These are phyloP conservation scores for Cyphellophora europaea DNA, from an alignment of 2,329 filamentous ascomycete genomes.

Conservation along the genomic window DNA sequence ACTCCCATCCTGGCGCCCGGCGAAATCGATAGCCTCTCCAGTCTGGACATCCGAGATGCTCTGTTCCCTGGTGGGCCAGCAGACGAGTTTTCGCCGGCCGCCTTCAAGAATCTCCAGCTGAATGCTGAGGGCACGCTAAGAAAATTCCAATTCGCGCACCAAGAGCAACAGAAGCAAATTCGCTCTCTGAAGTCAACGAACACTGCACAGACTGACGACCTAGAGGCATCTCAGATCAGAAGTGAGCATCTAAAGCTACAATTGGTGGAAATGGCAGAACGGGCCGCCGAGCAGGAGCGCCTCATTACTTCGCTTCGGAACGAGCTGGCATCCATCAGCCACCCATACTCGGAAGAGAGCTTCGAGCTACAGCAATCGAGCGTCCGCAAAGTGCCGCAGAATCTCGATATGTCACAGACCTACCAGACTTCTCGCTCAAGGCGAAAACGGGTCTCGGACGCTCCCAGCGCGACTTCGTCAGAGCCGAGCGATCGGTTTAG, in stretches of 20 bases:
- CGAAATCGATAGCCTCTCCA: conserved; percentile 43
- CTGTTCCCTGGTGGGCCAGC: conserved; percentile 44
- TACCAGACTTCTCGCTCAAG: conserved; percentile 21
- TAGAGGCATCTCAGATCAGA: conserved; percentile 50
- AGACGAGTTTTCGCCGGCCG: conserved; percentile 40
- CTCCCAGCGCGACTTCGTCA: conserved; percentile 43
- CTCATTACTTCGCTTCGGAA: conserved; percentile 43
- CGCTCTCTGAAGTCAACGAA: conserved; percentile 45
- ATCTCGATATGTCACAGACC: conserved; percentile 24
- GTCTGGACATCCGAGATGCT: conserved; percentile 43
- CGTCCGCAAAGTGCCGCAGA: conserved; percentile 17
- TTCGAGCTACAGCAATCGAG: conserved; percentile 10
- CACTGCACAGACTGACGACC: conserved; percentile 49
- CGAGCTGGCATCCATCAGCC: conserved; percentile 30
- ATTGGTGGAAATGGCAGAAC: conserved; percentile 49
- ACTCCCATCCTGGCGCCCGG: conserved; percentile 22
- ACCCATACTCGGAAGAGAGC: conserved; percentile 5
- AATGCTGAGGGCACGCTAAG: conserved; percentile 47
- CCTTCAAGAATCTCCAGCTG: conserved; percentile 47
- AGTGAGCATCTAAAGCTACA: conserved; percentile 51
- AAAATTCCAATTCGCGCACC: conserved; percentile 49
- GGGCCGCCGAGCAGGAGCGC: conserved; percentile 46
- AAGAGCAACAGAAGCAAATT: conserved; percentile 39
- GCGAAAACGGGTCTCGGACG: conserved; percentile 29
- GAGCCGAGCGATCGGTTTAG: conserved; percentile 44